phyloP scores from a whole-genome alignment of 2,329 filamentous ascomycete species.

The Dendrostoma leiphaemia region DNA sequence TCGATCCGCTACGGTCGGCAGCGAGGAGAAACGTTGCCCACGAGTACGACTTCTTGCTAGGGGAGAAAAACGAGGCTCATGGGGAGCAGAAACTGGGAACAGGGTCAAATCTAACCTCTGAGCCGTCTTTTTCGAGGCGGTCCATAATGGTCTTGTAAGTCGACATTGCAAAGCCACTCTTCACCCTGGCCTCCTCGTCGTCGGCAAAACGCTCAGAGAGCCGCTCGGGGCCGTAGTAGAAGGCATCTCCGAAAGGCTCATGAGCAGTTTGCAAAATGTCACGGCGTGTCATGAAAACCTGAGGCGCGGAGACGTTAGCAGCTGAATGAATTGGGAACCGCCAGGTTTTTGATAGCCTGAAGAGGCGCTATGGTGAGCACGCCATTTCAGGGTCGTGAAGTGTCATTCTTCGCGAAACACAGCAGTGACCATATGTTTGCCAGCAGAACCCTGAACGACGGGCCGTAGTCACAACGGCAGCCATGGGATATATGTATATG shows the following conservation, averaged over 20 bases:
- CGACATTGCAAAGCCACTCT: constrained; percentile 65
- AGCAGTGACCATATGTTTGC: neutral
- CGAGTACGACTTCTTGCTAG: neutral
- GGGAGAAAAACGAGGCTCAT: constrained; percentile 21
- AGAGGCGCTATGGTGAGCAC: constrained; percentile 15
- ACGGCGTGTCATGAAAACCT: constrained; percentile 96
- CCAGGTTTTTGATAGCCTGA: neutral
- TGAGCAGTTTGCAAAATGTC: constrained; percentile 82
- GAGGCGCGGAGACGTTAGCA: constrained; percentile 3
- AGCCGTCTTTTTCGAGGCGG: constrained; percentile 66
- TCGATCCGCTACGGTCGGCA: neutral
- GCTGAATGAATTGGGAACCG: neutral
- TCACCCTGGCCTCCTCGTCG: constrained; percentile 53
- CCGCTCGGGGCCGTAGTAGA: constrained; percentile 91
- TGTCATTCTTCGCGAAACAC: constrained; percentile 8
- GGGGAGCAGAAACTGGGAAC: constrained; percentile 12
- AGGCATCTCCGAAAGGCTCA: constrained; percentile 95
- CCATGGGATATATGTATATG: constrained; percentile 2
- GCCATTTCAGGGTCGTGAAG: constrained; percentile 11
- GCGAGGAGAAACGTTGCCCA: neutral
- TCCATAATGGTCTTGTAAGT: constrained; percentile 79
- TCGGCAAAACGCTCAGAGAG: constrained; percentile 75
- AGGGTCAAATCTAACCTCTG: constrained; percentile 59
- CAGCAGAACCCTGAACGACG: constrained; percentile 13
- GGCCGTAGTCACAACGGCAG: neutral